Percentiles rank a stretch among this genome's conserved stretches.
Evolutionary conservation across 2,329 filamentous ascomycete genomes (phyloP).

Genomic region (Boeremia lycopersici): DNA sequence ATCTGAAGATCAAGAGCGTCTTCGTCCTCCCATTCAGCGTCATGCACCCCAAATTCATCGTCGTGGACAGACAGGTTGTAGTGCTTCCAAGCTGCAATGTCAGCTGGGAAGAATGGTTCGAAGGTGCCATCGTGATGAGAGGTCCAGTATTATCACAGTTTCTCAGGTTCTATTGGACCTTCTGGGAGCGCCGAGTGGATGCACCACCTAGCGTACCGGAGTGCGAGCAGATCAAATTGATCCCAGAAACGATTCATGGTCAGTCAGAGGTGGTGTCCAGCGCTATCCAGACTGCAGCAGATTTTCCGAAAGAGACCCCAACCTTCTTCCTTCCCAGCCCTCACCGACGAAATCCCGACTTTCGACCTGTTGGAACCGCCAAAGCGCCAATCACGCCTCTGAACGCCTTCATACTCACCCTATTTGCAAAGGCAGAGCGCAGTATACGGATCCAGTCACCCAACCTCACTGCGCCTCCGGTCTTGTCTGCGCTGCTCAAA

Average conservation of each 20-base stretch:
- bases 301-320: constrained; percentile 42
- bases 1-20: constrained; percentile 74
- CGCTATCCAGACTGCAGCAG: background rate
- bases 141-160: constrained; percentile 68
- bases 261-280: background rate
- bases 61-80: constrained; percentile 70
- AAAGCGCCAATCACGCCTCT: constrained; percentile 69
- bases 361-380: constrained; percentile 52
- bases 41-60: constrained; percentile 85
- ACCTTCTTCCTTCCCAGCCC: constrained; percentile 76
- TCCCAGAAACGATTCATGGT: background rate
- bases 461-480: constrained; percentile 72
- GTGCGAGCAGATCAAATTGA: too few species aligned
- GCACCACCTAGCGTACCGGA: background rate
- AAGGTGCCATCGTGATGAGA: constrained; percentile 72
- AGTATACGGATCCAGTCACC: constrained; percentile 76
- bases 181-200: constrained; percentile 63
- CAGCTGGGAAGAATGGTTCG: constrained; percentile 87
- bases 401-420: constrained; percentile 67
- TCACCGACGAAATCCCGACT: constrained; percentile 71
- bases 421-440: constrained; percentile 63
- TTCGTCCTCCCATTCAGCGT: constrained; percentile 83
- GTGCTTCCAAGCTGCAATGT: constrained; percentile 83
- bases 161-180: constrained; percentile 67
- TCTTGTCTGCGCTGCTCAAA: constrained; percentile 65